Evolutionary conservation across 192 early-diverging fungal species (phyloP).

Genomic region (Umbelopsis sp.): DNA sequence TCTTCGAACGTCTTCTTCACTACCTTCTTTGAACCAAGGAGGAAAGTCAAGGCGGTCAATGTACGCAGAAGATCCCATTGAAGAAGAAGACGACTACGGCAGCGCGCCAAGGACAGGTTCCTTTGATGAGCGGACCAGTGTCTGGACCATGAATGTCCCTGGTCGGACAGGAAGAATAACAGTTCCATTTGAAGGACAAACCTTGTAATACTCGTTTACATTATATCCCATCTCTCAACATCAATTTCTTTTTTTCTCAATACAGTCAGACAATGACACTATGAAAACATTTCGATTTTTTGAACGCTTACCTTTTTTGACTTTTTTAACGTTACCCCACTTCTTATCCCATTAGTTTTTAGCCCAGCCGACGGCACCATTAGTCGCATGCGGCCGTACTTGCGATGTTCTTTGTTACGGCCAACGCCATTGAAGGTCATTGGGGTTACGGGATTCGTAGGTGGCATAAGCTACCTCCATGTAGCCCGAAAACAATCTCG

Average conservation of each 20-base stretch:
- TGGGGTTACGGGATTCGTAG: neutral
- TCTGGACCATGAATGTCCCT: conserved; percentile 17
- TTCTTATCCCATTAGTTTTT: too few relatives aligned
- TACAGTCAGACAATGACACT: too few relatives aligned
- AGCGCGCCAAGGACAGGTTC: neutral
- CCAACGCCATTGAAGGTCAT: neutral
- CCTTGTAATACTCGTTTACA: neutral
- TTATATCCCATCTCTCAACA: neutral
- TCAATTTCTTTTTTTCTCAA: neutral
- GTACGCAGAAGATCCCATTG: conserved; percentile 1
- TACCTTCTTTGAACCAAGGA: conserved; percentile 30
- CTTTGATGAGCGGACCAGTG: conserved; percentile 7
- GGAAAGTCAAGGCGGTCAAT: neutral
- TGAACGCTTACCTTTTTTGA: too few relatives aligned
- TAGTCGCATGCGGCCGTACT: neutral
- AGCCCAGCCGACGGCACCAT: neutral
- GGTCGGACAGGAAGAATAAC: conserved; percentile 1
- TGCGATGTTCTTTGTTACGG: neutral
- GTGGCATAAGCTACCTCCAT: neutral
- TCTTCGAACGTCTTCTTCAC: conserved; percentile 35
- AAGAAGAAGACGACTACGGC: conserved; percentile 13
- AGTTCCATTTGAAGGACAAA: neutral
- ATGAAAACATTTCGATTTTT: neutral
- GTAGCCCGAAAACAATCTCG: neutral
- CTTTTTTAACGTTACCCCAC: too few relatives aligned